phyloP scores from a whole-genome alignment of 202 grass and related monocot genomes.

The Bolboschoenoplectus hybrid region DNA sequence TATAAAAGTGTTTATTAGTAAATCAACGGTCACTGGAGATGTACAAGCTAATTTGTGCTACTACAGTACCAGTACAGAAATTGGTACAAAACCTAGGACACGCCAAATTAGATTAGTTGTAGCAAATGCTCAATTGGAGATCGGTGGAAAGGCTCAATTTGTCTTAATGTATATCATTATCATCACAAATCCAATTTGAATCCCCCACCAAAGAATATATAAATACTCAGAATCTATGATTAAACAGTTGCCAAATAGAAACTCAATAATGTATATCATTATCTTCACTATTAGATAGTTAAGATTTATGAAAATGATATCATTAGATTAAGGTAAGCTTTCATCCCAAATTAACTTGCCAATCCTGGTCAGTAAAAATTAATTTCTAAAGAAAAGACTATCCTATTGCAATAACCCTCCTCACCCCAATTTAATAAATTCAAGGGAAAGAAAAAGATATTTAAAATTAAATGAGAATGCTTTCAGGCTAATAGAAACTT shows the following conservation, averaged over 20 bases:
- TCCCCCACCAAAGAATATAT: not conserved
- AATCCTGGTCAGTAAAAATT: not conserved
- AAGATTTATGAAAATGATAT: not conserved
- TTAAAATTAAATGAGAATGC: not conserved
- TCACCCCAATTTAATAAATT: not conserved
- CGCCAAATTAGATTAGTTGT: not conserved
- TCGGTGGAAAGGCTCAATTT: not conserved
- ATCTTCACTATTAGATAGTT: not conserved
- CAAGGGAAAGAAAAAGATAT: not conserved
- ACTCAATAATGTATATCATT: not conserved
- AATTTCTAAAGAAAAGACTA: not conserved
- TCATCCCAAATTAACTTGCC: not conserved
- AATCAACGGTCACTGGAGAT: not conserved
- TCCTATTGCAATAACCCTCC: not conserved
- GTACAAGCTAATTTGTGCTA: not conserved
- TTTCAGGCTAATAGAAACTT: not conserved
- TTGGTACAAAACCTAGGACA: not conserved
- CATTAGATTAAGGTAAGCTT: constrained; percentile 23
- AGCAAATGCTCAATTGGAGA: not conserved
- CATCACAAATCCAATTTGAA: not conserved
- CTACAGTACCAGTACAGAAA: not conserved
- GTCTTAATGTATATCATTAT: not conserved
- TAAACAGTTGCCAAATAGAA: not conserved
- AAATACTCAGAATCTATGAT: not conserved
- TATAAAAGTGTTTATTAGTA: not conserved